phyloP scores from a whole-genome alignment of 2,329 filamentous ascomycete species.

The Stagonosporopsis tanaceti region DNA sequence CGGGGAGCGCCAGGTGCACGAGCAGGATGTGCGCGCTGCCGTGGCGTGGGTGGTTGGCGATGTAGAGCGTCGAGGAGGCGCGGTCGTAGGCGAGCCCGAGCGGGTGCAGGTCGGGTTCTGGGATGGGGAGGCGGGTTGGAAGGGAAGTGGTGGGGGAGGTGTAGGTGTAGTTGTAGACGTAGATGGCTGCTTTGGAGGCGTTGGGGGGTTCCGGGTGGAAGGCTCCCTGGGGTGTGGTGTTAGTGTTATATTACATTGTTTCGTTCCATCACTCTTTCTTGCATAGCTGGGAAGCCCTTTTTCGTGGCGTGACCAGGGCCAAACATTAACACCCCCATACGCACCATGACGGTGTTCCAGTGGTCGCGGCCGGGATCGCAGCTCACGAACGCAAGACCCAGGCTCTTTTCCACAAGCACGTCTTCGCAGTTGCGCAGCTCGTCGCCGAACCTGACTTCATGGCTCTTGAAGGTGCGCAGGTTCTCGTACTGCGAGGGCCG shows the following conservation, averaged over 20 bases:
- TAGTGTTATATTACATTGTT: no score
- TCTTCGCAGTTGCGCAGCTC: constrained; percentile 56
- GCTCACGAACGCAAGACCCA: constrained; percentile 51
- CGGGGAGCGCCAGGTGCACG: constrained; percentile 42
- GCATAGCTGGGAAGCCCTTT: no score
- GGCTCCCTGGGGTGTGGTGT: constrained; percentile 33
- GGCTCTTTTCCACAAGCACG: constrained; percentile 47
- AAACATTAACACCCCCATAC: constrained; percentile 8
- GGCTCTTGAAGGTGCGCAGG: constrained; percentile 33
- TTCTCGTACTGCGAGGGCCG: constrained; percentile 30
- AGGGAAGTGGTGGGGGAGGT: constrained; percentile 26
- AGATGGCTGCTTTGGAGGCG: constrained; percentile 43
- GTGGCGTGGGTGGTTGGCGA: constrained; percentile 50
- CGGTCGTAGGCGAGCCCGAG: constrained; percentile 52
- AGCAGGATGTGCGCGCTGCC: constrained; percentile 40
- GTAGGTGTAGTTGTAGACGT: constrained; percentile 52
- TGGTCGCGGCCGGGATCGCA: constrained; percentile 54
- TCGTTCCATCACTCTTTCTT: no score
- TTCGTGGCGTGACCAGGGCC: no score
- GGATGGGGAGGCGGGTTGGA: constrained; percentile 31
- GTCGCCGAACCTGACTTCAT: constrained; percentile 47
- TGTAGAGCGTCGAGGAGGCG: constrained; percentile 47
- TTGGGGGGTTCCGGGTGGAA: constrained; percentile 33
- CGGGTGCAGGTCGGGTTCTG: constrained; percentile 51
- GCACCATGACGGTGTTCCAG: constrained; percentile 58